A percentile compares a stretch with the other conserved stretches of the same genome.
Conservation (phyloP, 176 grass and related monocot genomes). For the Bonia amplexicaulis region DNA sequence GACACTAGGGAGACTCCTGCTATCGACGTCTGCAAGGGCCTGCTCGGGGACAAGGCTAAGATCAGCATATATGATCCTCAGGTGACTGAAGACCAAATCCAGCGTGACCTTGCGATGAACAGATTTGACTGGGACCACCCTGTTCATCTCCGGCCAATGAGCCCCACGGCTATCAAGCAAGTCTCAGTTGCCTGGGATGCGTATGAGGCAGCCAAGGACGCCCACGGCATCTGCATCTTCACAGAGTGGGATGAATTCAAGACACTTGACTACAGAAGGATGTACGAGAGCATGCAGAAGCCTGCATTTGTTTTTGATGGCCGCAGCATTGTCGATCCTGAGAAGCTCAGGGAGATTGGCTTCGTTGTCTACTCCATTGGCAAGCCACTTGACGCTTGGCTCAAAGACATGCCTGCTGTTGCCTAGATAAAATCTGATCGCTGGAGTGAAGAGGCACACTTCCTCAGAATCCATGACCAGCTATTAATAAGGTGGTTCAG, state of each 20-base stretch:
- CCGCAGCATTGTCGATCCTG: slow-evolving; percentile 51
- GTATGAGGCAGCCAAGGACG: slow-evolving; percentile 66
- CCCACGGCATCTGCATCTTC: slow-evolving; percentile 62
- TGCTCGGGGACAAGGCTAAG: too few species aligned
- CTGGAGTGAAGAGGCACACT: background rate
- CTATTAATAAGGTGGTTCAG: slow-evolving; percentile 15
- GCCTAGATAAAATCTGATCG: slow-evolving; percentile 31
- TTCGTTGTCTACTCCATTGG: slow-evolving; percentile 78
- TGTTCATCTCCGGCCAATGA: slow-evolving; percentile 55
- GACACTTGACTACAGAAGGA: slow-evolving; percentile 51
- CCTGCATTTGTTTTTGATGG: slow-evolving; percentile 69
- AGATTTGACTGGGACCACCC: too few species aligned
- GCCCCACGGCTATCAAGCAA: slow-evolving; percentile 65
- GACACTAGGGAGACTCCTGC: too few species aligned
- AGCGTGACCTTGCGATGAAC: too few species aligned
- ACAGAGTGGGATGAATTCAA: slow-evolving; percentile 74
- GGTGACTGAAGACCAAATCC: too few species aligned
- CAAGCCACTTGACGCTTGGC: slow-evolving; percentile 62
- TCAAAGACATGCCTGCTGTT: slow-evolving; percentile 69
- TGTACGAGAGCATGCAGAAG: slow-evolving; percentile 63
- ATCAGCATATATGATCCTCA: too few species aligned
- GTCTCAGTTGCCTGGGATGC: slow-evolving; percentile 66
- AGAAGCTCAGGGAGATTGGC: slow-evolving; percentile 60
- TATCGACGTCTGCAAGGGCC: too few species aligned
- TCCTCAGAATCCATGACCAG: background rate